Conservation (phyloP, 2,329 filamentous ascomycete species). For the Colletotrichum cereale region DNA sequence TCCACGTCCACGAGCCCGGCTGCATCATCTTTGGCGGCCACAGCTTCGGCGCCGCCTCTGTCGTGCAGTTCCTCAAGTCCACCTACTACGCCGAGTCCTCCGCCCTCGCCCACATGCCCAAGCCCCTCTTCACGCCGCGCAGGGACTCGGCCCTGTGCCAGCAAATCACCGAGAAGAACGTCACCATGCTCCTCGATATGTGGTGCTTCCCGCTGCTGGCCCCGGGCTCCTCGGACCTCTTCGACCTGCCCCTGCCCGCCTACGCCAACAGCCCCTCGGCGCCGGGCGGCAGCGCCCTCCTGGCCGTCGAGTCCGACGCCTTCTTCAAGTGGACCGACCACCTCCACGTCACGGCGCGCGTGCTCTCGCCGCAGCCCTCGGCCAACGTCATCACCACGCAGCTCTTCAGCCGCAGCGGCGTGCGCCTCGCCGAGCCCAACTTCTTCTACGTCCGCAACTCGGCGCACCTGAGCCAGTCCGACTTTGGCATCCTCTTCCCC, state of each 20-base stretch:
- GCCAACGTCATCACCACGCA: conserved; percentile 56
- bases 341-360: conserved; percentile 74
- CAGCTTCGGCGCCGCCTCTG: conserved; percentile 82
- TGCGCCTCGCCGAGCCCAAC: conserved; percentile 65
- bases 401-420: conserved; percentile 57
- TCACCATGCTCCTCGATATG: conserved; percentile 80
- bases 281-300: conserved; percentile 68
- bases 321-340: conserved; percentile 86
- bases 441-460: conserved; percentile 81
- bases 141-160: conserved; percentile 66
- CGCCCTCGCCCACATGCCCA: conserved; percentile 60
- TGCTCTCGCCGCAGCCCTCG: conserved; percentile 70
- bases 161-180: conserved; percentile 77
- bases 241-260: conserved; percentile 78
- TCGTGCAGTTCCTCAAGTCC: conserved; percentile 83
- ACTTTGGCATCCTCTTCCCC: conserved; percentile 87
- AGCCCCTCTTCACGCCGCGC: conserved; percentile 72
- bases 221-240: conserved; percentile 72
- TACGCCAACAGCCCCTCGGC: conserved; percentile 67
- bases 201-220: conserved; percentile 82
- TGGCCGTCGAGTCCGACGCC: conserved; percentile 80
- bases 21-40: conserved; percentile 83
- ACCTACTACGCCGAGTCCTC: conserved; percentile 74
- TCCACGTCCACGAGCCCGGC: conserved; percentile 79
- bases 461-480: conserved; percentile 86